A percentile compares a stretch with the other conserved stretches of the same genome.
Evolutionary conservation across 108 stramenopile genomes (phyloP).

Genomic region (Cyclostephanos tholiformis): DNA sequence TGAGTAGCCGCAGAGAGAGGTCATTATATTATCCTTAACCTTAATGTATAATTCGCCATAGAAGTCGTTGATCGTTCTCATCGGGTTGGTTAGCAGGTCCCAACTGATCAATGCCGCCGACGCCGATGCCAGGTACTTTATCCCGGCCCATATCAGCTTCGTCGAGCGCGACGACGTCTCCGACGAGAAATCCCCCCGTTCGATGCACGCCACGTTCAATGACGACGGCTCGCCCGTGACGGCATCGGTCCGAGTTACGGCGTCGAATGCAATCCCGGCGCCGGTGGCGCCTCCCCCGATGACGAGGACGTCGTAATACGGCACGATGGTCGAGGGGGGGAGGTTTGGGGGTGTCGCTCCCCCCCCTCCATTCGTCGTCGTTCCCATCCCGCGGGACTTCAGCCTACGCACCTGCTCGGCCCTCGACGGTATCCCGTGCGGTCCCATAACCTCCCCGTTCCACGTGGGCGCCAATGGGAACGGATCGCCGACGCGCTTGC

Average conservation of each 20-base stretch:
- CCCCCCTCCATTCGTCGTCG: neutral
- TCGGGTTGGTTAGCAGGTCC: slow-evolving; percentile 60
- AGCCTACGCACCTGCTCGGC: slow-evolving; percentile 70
- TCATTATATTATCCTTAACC: too few relatives aligned
- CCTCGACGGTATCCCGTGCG: slow-evolving; percentile 72
- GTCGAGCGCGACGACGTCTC: slow-evolving; percentile 91
- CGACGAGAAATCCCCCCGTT: slow-evolving; percentile 89
- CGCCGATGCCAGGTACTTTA: slow-evolving; percentile 85
- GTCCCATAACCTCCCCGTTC: slow-evolving; percentile 58
- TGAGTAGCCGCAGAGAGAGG: too few relatives aligned
- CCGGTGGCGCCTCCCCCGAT: slow-evolving; percentile 96
- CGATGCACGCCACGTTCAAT: slow-evolving; percentile 78
- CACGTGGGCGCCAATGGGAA: slow-evolving; percentile 36
- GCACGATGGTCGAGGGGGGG: neutral
- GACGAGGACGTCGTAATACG: slow-evolving; percentile 77
- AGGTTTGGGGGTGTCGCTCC: too few relatives aligned
- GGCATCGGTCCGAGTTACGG: slow-evolving; percentile 63
- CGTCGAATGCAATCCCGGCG: slow-evolving; percentile 92
- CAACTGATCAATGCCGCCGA: slow-evolving; percentile 60
- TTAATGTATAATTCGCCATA: slow-evolving; percentile 77
- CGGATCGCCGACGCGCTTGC: slow-evolving; percentile 18
- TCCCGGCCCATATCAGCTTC: slow-evolving; percentile 96
- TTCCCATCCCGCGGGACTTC: slow-evolving; percentile 19
- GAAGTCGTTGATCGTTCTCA: slow-evolving; percentile 74
- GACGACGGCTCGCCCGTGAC: neutral